Evolutionary conservation across 2,329 filamentous ascomycete genomes (phyloP).

Genomic region (Neurospora crassa): DNA sequence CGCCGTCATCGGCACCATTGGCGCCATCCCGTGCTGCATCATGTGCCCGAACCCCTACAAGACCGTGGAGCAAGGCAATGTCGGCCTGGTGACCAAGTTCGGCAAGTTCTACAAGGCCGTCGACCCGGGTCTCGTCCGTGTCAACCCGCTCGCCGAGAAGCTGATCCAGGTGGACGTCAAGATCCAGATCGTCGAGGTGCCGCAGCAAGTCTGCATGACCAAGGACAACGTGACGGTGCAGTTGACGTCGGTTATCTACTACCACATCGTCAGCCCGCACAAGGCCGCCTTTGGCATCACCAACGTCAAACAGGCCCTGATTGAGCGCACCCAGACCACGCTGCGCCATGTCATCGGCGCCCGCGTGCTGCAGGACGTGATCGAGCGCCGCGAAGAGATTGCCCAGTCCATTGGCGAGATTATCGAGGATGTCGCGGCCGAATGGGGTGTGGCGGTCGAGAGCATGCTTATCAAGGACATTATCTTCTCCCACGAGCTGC

Average conservation of each 20-base stretch:
- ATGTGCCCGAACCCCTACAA: slow-evolving; percentile 95
- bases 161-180: slow-evolving; percentile 95
- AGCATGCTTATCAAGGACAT: slow-evolving; percentile 99
- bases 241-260: slow-evolving; percentile 96
- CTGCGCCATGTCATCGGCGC: slow-evolving; percentile 94
- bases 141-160: slow-evolving; percentile 89
- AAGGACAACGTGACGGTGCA: slow-evolving; percentile 97
- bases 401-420: slow-evolving; percentile 93
- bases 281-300: slow-evolving; percentile 95
- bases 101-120: slow-evolving; percentile 91
- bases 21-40: slow-evolving; percentile 85
- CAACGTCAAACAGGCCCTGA: slow-evolving; percentile 89
- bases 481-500: slow-evolving; percentile 89
- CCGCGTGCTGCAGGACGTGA: slow-evolving; percentile 92
- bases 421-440: slow-evolving; percentile 87
- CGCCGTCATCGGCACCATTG: slow-evolving; percentile 62
- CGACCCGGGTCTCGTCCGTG: slow-evolving; percentile 91
- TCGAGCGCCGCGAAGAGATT: slow-evolving; percentile 95
- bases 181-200: slow-evolving; percentile 96
- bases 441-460: slow-evolving; percentile 95
- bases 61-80: slow-evolving; percentile 82
- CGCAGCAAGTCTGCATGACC: slow-evolving; percentile 96
- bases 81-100: slow-evolving; percentile 92
- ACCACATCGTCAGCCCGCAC: slow-evolving; percentile 91
- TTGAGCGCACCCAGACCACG: slow-evolving; percentile 97